Evolutionary conservation across 805 yeast genomes (phyloP), one percentile per base, ranked within the genome.

Genomic region (Candida nemodendra): DNA sequence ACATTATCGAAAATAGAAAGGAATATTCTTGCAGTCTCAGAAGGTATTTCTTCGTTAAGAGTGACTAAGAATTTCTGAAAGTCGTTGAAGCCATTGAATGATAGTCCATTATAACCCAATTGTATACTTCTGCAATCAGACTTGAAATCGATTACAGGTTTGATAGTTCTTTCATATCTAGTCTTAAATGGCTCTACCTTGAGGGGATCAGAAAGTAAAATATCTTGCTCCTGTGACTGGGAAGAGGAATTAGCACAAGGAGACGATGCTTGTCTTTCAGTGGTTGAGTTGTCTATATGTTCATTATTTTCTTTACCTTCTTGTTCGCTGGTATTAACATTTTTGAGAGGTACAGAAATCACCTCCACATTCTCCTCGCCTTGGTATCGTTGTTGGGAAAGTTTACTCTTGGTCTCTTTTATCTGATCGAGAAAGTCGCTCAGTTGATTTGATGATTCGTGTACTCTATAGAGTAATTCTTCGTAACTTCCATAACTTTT

Each of bases 101-200:
- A 23, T 9, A 47, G 26, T 9, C 43, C 41, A 16, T 47, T 38
- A 17, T 34, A 31, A 11, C 43, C 44, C 11, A 39, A 27, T 9
- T 37, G 31, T 8, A 40, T 22, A 18, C 38, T 22, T 9, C 9
- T 9, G 14, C 21, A 23, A 14, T 24, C 28, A 6, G 27, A 9
- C 18, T 42, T 31, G n/a, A 41, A 27, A 4, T 42, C 39, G 21
- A 41, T 15, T 4, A 32, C 39, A 11, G 31, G 35, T 15, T 26
- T 30, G n/a, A 25, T 9, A 7, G 12, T 15, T 2, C 29, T 22
- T 14, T 44, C 45, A 24, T 41, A 42, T 7, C 34, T 33, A 4
- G 40, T 14, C 9, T 32, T 39, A 31, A 37, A 41, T 3, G 40
- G 39, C 11, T 42, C 49, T 15, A 45, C 18, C 12, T 34, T 21